Percentiles rank a stretch among this genome's conserved stretches.
Evolutionary conservation across 345 rosid genomes (phyloP).

Genomic region (Kandelia obovata): DNA sequence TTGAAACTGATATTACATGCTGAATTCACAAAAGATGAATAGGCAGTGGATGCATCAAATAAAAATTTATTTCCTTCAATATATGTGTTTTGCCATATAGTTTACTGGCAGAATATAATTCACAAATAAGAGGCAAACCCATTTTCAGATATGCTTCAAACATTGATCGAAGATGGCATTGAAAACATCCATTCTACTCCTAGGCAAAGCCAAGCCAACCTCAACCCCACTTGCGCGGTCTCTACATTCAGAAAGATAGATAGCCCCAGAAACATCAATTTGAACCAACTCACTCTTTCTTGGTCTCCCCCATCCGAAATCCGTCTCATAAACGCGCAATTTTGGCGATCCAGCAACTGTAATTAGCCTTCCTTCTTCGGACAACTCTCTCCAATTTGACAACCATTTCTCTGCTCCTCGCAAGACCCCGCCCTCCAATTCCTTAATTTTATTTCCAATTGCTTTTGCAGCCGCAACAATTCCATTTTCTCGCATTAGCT

Average conservation of each 20-base stretch:
- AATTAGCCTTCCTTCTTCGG: constrained; percentile 4
- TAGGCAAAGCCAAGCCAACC: constrained; percentile 27
- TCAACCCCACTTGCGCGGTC: constrained; percentile 33
- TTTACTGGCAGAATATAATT: too few species aligned
- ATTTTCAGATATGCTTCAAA: constrained; percentile 1
- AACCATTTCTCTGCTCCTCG: constrained; percentile 22
- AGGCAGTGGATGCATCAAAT: too few species aligned
- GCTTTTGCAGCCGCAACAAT: constrained; percentile 31
- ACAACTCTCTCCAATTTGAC: neutral
- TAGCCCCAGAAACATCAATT: constrained; percentile 14
- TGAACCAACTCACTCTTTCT: constrained; percentile 28
- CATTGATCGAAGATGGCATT: neutral
- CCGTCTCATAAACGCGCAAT: constrained; percentile 21
- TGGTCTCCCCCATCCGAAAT: constrained; percentile 50
- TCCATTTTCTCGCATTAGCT: constrained; percentile 30
- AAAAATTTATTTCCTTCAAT: too few species aligned
- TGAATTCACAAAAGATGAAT: too few species aligned
- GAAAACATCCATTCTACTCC: constrained; percentile 26
- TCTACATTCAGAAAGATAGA: constrained; percentile 20
- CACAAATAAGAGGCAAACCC: neutral
- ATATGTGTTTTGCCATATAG: too few species aligned
- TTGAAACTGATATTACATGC: too few species aligned
- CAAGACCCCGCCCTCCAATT: constrained; percentile 20
- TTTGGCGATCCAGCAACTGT: constrained; percentile 33
- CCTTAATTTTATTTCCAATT: constrained; percentile 24